Conservation (phyloP, 305 asterid genomes). For the Fraxinus ornus region DNA sequence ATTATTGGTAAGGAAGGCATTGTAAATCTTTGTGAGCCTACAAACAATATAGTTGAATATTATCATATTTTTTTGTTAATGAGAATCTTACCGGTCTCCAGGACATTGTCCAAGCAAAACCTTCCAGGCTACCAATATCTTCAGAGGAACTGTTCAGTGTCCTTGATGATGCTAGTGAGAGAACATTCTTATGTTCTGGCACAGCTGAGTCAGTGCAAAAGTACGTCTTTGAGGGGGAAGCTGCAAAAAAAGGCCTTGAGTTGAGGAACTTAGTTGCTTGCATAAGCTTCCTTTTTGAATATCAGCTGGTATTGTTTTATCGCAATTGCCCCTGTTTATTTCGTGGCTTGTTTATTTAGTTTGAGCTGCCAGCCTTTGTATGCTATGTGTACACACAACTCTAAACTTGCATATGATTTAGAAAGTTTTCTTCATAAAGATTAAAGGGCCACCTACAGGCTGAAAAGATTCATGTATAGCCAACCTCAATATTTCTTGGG, state of each 20-base stretch:
- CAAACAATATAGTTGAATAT: slow-evolving; percentile 9
- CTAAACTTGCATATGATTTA: slow-evolving; percentile 9
- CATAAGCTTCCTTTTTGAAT: slow-evolving; percentile 79
- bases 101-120: slow-evolving; percentile 78
- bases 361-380: slow-evolving; percentile 19
- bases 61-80: not conserved
- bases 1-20: slow-evolving; percentile 60
- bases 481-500: not conserved
- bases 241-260: slow-evolving; percentile 65
- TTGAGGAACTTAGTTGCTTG: slow-evolving; percentile 79
- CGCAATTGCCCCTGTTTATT: not conserved
- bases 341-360: slow-evolving; percentile 7
- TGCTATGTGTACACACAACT: slow-evolving; percentile 19
- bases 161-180: slow-evolving; percentile 97
- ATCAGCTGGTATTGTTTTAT: slow-evolving; percentile 64
- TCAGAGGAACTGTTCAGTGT: slow-evolving; percentile 71
- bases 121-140: slow-evolving; percentile 62
- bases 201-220: slow-evolving; percentile 76
- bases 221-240: slow-evolving; percentile 70
- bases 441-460: not conserved
- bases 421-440: not conserved
- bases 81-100: slow-evolving; percentile 33
- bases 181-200: slow-evolving; percentile 90
- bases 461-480: not conserved
- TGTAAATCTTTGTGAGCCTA: slow-evolving; percentile 12